A percentile compares a stretch with the other conserved stretches of the same genome.
Conservation (phyloP, 306 rosid genomes). For the Rubus idaeus region DNA sequence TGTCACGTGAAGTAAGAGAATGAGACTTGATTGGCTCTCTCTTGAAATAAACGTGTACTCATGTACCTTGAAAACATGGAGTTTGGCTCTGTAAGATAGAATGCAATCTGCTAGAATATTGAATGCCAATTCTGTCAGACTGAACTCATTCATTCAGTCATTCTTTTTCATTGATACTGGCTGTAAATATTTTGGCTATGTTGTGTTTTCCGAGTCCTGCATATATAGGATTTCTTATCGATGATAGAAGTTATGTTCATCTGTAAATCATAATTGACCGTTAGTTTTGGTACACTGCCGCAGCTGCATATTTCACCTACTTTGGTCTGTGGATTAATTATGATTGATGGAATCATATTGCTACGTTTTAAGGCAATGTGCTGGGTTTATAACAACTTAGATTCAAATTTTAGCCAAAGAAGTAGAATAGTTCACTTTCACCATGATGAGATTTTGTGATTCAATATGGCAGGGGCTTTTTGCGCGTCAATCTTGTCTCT, state of each 20-base stretch:
- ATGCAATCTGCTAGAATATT: not conserved
- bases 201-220: not conserved
- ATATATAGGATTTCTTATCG: too few species aligned
- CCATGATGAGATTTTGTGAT: not conserved
- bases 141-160: not conserved
- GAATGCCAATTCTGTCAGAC: not conserved
- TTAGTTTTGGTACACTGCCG: not conserved
- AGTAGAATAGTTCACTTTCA: not conserved
- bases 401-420: not conserved
- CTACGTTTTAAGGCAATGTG: not conserved
- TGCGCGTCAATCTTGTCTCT: not conserved
- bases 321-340: not conserved
- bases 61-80: not conserved
- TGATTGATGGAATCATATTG: not conserved
- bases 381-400: not conserved
- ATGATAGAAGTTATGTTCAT: not conserved
- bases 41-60: not conserved
- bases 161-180: not conserved
- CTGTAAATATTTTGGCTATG: not conserved
- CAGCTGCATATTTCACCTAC: not conserved
- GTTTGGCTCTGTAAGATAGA: not conserved
- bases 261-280: not conserved
- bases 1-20: not conserved
- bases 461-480: not conserved
- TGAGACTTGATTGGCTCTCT: not conserved